Base-by-base conservation (phyloP, 2,329 filamentous ascomycete species). In the Fusarium papillatum region DNA sequence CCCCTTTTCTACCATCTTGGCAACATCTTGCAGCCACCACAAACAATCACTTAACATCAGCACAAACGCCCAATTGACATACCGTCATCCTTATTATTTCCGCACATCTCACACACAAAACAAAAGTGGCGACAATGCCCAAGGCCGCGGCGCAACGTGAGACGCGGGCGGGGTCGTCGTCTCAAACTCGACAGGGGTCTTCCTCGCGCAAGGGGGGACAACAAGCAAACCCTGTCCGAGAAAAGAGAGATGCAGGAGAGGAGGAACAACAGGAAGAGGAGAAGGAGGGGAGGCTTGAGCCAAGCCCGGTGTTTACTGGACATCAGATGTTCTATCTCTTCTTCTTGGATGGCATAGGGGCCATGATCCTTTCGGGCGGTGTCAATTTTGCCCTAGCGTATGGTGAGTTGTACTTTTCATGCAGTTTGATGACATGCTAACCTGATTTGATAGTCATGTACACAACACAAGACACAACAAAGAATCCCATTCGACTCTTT, bases 371-470 rank as follows among this genome's bases (percentile, higher is more conserved):
- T 4, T 88, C 87, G 0, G 88, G 85, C 0, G 87, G 82, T 26
- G 86, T 90, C 72, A 90, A 90, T 80, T 89, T 90, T 78, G 86
- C 84, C 55, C 84, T 90, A 69, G 88, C 87, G 19, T 90, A 88
- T 72, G 86, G 88, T 89, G 63, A 72, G 78, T 73, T 67, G 11
- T 14, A 14, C n/a, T 1, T 31, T 11, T n/a, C 29, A 24, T 22
- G 22, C 31, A 38, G 6, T 26, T 64, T 31, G 38, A 41, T 14
- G n/a, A 29, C 7, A 46, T 50, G n/a, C 74, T 76, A 14, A 76
- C 38, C 69, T 72, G 11, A 76, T 31, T 41, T 13, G 7, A 57
- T 65, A 89, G 88, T 82, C 70, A 88, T 89, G 86, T 89, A 89
- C 81, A 83, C 84, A 19, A 81, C 82, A 11, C 83, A 84, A 26